A percentile compares a stretch with the other conserved stretches of the same genome.
These are phyloP conservation scores for Rhamnella rubrinervis DNA, from an alignment of 331 rosid genomes.

Conservation along the genomic window DNA sequence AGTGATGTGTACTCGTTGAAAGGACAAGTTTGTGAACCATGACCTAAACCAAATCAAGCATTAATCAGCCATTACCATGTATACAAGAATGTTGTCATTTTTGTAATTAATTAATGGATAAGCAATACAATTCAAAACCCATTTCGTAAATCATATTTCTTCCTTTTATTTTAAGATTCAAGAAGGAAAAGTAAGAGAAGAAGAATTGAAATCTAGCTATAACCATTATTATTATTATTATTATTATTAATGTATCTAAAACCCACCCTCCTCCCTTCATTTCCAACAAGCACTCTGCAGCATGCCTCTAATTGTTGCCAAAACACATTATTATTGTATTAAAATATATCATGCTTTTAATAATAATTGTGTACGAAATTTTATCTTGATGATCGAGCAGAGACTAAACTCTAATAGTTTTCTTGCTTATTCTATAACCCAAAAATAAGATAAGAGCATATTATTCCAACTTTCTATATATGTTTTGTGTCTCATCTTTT, in stretches of 20 bases:
- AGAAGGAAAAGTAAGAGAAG: neutral
- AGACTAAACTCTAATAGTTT: no score
- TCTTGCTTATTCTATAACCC: no score
- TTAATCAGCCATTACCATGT: constrained; percentile 19
- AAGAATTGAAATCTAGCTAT: no score
- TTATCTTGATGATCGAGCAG: no score
- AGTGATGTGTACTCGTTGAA: constrained; percentile 21
- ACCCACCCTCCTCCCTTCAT: no score
- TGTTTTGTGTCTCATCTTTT: constrained; percentile 23
- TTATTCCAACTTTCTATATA: constrained; percentile 22
- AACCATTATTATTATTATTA: no score
- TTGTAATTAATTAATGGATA: constrained; percentile 28
- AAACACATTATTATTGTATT: no score
- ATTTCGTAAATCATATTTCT: neutral
- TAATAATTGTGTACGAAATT: no score
- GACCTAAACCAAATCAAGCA: constrained; percentile 40
- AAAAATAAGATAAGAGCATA: neutral
- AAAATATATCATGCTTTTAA: no score
- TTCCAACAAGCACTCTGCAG: no score
- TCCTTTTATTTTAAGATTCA: constrained; percentile 4
- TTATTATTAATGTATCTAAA: no score
- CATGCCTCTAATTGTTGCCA: no score
- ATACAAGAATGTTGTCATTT: constrained; percentile 16
- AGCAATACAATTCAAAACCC: constrained; percentile 20
- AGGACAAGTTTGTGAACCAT: constrained; percentile 22